These are phyloP conservation scores for Solanum arcanum DNA, from an alignment of 257 asterid species.

Conservation along the genomic window DNA sequence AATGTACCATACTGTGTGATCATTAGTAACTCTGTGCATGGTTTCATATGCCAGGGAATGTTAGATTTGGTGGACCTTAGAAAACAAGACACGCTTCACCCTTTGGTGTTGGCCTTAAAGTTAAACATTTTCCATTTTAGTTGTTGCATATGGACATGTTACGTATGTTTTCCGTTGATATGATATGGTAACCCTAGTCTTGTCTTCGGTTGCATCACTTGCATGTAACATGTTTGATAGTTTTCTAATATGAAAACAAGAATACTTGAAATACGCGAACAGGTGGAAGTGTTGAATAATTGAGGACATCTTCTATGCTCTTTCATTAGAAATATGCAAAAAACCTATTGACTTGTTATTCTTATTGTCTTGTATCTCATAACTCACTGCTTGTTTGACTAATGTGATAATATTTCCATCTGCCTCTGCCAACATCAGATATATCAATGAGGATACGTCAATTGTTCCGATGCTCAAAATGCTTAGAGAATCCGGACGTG, in stretches of 20 bases:
- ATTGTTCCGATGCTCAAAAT: conserved; percentile 93
- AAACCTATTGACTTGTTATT: not conserved
- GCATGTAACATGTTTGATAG: not conserved
- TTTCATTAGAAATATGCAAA: not conserved
- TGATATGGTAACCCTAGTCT: not conserved
- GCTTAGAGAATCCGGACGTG: conserved; percentile 92
- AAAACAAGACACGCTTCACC: not conserved
- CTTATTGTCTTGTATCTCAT: not conserved
- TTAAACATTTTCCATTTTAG: not conserved
- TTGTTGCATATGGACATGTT: not conserved
- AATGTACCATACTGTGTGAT: not conserved
- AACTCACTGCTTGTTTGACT: not conserved
- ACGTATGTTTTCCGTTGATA: not conserved
- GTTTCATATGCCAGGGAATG: not conserved
- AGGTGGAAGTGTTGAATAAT: not conserved
- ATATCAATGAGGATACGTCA: conserved; percentile 67
- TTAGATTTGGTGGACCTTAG: not conserved
- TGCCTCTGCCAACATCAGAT: conserved; percentile 24
- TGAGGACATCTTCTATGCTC: not conserved
- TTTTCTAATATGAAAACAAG: not conserved
- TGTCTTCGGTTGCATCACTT: not conserved
- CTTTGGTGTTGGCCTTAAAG: not conserved
- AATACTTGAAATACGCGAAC: not conserved
- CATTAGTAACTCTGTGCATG: not conserved
- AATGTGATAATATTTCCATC: not conserved